Conservation (phyloP, 345 rosid genomes). For the Psidium guajava region DNA sequence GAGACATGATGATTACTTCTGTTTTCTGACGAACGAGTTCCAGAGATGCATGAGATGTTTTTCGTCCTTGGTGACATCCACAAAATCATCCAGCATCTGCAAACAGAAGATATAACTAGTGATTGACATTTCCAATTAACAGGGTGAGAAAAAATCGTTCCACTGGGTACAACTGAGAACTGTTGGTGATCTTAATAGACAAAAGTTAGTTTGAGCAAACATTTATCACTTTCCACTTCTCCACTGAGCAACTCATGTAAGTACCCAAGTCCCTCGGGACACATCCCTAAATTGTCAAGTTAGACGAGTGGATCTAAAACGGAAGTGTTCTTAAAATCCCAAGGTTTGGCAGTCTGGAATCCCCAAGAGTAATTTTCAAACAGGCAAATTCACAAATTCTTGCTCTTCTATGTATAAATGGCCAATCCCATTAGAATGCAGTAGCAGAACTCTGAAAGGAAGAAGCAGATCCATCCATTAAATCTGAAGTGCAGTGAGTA, state of each 20-base stretch:
- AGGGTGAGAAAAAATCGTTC: not conserved
- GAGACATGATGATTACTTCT: constrained; percentile 25
- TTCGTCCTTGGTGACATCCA: constrained; percentile 75
- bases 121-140: not conserved
- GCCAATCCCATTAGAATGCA: not conserved
- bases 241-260: not conserved
- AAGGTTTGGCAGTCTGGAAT: not conserved
- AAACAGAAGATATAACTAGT: constrained; percentile 1
- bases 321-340: not conserved
- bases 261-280: not conserved
- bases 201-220: not conserved
- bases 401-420: not conserved
- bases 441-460: not conserved
- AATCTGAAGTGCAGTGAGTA: not conserved
- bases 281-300: not conserved
- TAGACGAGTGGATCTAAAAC: not conserved
- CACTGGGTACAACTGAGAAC: not conserved
- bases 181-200: not conserved
- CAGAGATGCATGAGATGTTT: constrained; percentile 81
- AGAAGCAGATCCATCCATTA: not conserved
- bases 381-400: not conserved
- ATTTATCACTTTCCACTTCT: not conserved
- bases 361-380: not conserved
- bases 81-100: constrained; percentile 99
- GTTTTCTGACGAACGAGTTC: constrained; percentile 86